Evolutionary conservation across 805 yeast genomes (phyloP).

Genomic region (Candida boidinii): DNA sequence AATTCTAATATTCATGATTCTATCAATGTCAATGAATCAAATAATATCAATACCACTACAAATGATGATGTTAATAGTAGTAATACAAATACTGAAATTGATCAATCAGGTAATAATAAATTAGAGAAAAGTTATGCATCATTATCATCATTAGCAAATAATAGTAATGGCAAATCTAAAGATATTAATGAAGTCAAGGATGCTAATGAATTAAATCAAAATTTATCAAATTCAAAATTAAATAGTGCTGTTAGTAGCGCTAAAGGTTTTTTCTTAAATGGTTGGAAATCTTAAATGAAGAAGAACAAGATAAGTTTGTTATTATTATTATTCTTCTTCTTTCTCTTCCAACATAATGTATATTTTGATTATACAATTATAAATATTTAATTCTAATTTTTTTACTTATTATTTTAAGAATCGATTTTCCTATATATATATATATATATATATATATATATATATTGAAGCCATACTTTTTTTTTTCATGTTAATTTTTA

Average conservation of each 20-base stretch:
- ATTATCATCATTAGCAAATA: constrained; percentile 5
- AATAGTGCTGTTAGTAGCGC: constrained; percentile 11
- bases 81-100: no score
- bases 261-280: constrained; percentile 1
- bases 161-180: constrained; percentile 3
- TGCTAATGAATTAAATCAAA: background rate
- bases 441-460: no score
- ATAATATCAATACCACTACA: no score
- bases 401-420: no score
- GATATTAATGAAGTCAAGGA: background rate
- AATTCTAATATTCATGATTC: no score
- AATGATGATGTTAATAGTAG: background rate
- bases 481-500: no score
- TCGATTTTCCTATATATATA: no score
- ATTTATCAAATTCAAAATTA: constrained; percentile 14
- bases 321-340: background rate
- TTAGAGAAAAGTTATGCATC: constrained; percentile 8
- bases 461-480: no score
- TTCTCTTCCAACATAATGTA: background rate
- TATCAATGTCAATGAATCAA: no score
- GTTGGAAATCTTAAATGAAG: background rate
- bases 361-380: background rate
- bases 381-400: no score
- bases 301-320: background rate
- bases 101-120: background rate